Percentiles rank a stretch among this genome's conserved stretches.
Evolutionary conservation across 768 basidiomycete genomes (phyloP).

Genomic region (Paxillus ammoniavirescens): DNA sequence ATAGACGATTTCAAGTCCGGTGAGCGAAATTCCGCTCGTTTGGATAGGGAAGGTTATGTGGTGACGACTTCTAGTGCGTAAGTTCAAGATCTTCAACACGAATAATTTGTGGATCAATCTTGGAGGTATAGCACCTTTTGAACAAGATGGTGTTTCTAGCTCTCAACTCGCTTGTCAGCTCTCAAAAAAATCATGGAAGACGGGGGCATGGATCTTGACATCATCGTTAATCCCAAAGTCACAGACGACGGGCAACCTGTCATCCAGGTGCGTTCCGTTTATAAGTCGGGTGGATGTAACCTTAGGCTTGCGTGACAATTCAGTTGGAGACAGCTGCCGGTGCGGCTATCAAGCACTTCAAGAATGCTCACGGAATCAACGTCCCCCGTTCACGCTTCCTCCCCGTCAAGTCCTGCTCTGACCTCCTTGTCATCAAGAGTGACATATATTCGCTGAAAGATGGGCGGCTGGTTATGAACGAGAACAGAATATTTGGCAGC

Average conservation of each 20-base stretch:
- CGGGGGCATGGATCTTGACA: slow-evolving; percentile 88
- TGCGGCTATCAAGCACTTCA: slow-evolving; percentile 93
- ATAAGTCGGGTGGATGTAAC: slow-evolving; percentile 4
- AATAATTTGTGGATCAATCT: slow-evolving; percentile 83
- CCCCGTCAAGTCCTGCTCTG: slow-evolving; percentile 86
- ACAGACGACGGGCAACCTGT: slow-evolving; percentile 85
- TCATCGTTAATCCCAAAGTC: slow-evolving; percentile 90
- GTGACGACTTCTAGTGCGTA: slow-evolving; percentile 49
- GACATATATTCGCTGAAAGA: slow-evolving; percentile 91
- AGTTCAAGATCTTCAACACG: slow-evolving; percentile 94
- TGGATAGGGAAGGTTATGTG: background rate
- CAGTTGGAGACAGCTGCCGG: slow-evolving; percentile 90
- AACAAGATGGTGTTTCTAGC: background rate
- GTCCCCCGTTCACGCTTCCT: slow-evolving; percentile 94
- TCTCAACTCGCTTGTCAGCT: slow-evolving; percentile 41
- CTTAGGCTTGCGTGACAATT: background rate
- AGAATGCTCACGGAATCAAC: slow-evolving; percentile 89
- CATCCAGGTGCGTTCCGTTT: slow-evolving; percentile 53
- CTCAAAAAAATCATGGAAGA: slow-evolving; percentile 88
- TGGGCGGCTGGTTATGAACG: slow-evolving; percentile 85
- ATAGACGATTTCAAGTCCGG: slow-evolving; percentile 91
- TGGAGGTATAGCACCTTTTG: slow-evolving; percentile 46
- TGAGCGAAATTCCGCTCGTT: slow-evolving; percentile 23
- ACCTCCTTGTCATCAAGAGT: slow-evolving; percentile 85
- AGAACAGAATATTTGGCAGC: slow-evolving; percentile 76